Base-by-base conservation (phyloP, 345 rosid species). In the Gossypium arboreum region DNA sequence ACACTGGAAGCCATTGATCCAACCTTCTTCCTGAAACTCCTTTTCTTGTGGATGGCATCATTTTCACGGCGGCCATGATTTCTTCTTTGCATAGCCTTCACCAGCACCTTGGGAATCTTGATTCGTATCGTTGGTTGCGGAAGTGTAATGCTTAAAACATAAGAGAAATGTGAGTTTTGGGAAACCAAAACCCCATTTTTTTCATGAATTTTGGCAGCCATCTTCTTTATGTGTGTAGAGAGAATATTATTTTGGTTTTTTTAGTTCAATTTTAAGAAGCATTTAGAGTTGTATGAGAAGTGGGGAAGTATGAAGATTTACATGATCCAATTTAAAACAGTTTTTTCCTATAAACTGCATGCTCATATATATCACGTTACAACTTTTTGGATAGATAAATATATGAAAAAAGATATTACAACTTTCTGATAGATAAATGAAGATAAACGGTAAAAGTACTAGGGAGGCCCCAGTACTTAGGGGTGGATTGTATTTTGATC, bases 51-150 rank as follows among this genome's bases (percentile, higher is more conserved):
- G 70, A 25, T 45, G 63, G 2, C 8, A 59, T 25, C 39, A 3
- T 17, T 71, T 3, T 17, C 2, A 10, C 27, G 0, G 1, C 43
- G 18, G 66, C 20, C 3, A 6, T 15, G 18, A 2, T 71, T 67
- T 52, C 64, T 77, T 29, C 69, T 80, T 27, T 71, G 82, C 58
- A 44, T 76, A 50, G 55, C 71, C 76, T 83, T 80, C 45, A 51
- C 76, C 69, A 88, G 5, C 22, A 43, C 12, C 57, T 69, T 77
- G 4, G 83, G 85, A 39, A 78, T 63, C 73, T 67, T 81, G 79
- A 82, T 73, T 47, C 81, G 70, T 10, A 83, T 78, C 34, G 59
- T 83, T 29, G 71, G 75, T 45, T 63, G 83, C 43, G 67, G 24
- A 10, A 74, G 39, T 56, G 75, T 64, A 43, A 51, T 68, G 44